These are phyloP conservation scores for Pichia sp. DNA, from an alignment of 1,139 yeast genomes.

Conservation along the genomic window DNA sequence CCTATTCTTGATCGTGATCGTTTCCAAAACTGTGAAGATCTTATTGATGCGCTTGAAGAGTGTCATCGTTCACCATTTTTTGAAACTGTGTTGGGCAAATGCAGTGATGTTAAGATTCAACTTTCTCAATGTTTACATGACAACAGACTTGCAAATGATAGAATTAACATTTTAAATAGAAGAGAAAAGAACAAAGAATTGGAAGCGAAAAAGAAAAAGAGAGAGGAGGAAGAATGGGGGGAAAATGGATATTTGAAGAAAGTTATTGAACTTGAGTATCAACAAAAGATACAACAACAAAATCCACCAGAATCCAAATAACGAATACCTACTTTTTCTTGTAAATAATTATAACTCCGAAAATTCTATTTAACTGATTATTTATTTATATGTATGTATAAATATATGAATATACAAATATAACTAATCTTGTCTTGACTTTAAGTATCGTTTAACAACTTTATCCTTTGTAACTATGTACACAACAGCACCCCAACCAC, in stretches of 20 bases:
- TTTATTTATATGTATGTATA: neutral
- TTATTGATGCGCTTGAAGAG: slow-evolving; percentile 83
- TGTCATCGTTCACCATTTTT: slow-evolving; percentile 75
- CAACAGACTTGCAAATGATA: slow-evolving; percentile 65
- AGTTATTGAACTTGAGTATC: slow-evolving; percentile 47
- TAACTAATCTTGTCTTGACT: slow-evolving; percentile 81
- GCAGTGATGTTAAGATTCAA: slow-evolving; percentile 81
- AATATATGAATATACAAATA: neutral
- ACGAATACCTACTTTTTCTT: neutral
- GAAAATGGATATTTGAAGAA: slow-evolving; percentile 66
- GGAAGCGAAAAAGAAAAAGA: slow-evolving; percentile 51
- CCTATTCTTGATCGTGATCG: slow-evolving; percentile 30
- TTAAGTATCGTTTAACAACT: slow-evolving; percentile 78
- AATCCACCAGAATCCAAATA: neutral
- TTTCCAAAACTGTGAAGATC: slow-evolving; percentile 53
- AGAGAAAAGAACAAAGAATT: slow-evolving; percentile 50
- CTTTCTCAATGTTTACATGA: slow-evolving; percentile 72
- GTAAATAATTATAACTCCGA: neutral
- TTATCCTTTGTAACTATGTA: slow-evolving; percentile 89
- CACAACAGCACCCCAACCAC: slow-evolving; percentile 99
- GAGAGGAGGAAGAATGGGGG: slow-evolving; percentile 76
- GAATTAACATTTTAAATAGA: slow-evolving; percentile 52
- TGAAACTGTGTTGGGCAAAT: slow-evolving; percentile 73
- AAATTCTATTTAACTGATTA: neutral
- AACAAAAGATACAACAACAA: slow-evolving; percentile 11